Evolutionary conservation across 768 basidiomycete species (phyloP).

Genomic region (Boletus speciosus): DNA sequence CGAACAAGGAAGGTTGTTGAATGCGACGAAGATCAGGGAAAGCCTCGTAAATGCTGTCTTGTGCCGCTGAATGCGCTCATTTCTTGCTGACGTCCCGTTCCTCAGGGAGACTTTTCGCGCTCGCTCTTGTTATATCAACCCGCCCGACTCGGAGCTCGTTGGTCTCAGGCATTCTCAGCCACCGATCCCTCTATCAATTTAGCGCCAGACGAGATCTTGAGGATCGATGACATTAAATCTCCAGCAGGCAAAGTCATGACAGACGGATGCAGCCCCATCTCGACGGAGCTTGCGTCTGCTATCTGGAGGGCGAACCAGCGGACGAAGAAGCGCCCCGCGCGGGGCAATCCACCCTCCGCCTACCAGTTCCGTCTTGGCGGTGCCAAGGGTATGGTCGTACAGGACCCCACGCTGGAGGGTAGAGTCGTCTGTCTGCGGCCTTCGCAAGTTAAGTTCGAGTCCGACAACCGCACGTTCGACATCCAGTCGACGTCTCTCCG

Average conservation of each 20-base stretch:
- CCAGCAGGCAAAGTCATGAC: constrained; percentile 38
- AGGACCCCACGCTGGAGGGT: constrained; percentile 37
- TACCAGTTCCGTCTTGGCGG: constrained; percentile 45
- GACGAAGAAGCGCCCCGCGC: constrained; percentile 21
- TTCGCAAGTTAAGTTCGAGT: constrained; percentile 49
- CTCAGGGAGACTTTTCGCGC: constrained; percentile 37
- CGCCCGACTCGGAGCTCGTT: constrained; percentile 49
- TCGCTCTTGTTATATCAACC: constrained; percentile 35
- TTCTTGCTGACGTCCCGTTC: constrained; percentile 4
- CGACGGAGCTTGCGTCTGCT: constrained; percentile 31
- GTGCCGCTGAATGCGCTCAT: not conserved
- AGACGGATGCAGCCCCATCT: constrained; percentile 51
- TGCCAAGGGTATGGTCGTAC: constrained; percentile 46
- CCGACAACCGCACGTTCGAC: constrained; percentile 38
- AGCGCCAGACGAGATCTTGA: constrained; percentile 32
- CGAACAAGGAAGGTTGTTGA: constrained; percentile 19
- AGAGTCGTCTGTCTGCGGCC: constrained; percentile 38
- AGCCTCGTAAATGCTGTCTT: constrained; percentile 29
- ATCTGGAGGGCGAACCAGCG: constrained; percentile 38
- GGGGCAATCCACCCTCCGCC: constrained; percentile 34
- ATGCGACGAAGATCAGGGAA: constrained; percentile 30
- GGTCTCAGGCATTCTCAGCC: constrained; percentile 53
- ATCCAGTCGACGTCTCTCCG: constrained; percentile 45
- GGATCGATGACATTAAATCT: constrained; percentile 31
- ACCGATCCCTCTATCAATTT: constrained; percentile 46